Conservation (phyloP, 805 yeast genomes). For the Nakazawaea ambrosiae region DNA sequence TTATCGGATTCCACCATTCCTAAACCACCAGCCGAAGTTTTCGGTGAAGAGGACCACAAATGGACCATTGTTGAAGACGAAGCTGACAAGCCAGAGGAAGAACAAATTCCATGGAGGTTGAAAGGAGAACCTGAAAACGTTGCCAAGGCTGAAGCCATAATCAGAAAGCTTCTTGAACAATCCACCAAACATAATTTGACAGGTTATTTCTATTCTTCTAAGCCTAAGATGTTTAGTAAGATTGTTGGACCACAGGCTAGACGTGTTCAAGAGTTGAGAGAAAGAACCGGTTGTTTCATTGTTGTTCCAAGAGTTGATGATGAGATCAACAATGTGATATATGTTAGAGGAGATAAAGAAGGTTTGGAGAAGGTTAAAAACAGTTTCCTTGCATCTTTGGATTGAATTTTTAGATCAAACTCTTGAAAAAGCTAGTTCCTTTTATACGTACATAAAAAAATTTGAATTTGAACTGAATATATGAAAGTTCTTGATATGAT, state of each 20-base stretch:
- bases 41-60: slow-evolving; percentile 36
- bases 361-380: slow-evolving; percentile 45
- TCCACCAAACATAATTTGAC: slow-evolving; percentile 38
- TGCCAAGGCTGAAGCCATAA: slow-evolving; percentile 42
- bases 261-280: slow-evolving; percentile 55
- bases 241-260: slow-evolving; percentile 76
- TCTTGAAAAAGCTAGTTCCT: too few relatives aligned
- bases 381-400: slow-evolving; percentile 10
- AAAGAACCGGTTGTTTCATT: slow-evolving; percentile 48
- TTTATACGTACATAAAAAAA: not conserved
- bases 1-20: slow-evolving; percentile 30
- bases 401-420: not conserved
- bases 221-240: slow-evolving; percentile 45
- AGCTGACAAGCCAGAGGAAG: slow-evolving; percentile 19
- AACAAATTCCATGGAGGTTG: slow-evolving; percentile 60
- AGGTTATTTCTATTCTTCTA: slow-evolving; percentile 59
- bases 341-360: slow-evolving; percentile 52
- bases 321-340: slow-evolving; percentile 43
- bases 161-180: slow-evolving; percentile 41
- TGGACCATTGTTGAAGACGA: slow-evolving; percentile 37
- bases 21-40: slow-evolving; percentile 39
- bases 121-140: slow-evolving; percentile 44
- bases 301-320: slow-evolving; percentile 57
- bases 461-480: too few relatives aligned
- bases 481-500: too few relatives aligned